Percentiles rank a stretch among this genome's conserved stretches.
Conservation (phyloP, 768 basidiomycete species). For the Tephrocybe rancida region DNA sequence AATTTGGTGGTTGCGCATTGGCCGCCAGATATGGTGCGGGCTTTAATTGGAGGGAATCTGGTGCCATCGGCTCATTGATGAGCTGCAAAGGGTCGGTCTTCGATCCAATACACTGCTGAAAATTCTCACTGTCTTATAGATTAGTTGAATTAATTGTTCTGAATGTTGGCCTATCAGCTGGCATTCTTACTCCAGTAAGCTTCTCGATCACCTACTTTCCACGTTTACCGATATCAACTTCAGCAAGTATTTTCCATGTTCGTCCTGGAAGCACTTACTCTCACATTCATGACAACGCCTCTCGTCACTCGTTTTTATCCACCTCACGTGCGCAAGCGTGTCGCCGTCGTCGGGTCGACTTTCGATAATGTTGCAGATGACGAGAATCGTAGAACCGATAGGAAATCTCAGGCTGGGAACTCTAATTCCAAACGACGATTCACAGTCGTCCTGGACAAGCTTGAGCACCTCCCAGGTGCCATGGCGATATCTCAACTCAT, state of each 20-base stretch:
- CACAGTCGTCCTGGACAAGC: conserved; percentile 85
- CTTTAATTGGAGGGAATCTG: conserved; percentile 79
- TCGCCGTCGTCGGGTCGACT: conserved; percentile 44
- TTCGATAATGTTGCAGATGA: conserved; percentile 48
- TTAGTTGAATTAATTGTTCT: conserved; percentile 94
- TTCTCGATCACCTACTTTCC: not conserved
- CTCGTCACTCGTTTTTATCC: conserved; percentile 71
- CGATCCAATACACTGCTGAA: not conserved
- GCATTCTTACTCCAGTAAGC: conserved; percentile 64
- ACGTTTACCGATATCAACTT: not conserved
- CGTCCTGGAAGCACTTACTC: conserved; percentile 77
- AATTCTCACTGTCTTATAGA: conserved; percentile 32
- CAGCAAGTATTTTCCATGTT: conserved; percentile 92
- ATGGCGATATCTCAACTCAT: conserved; percentile 91
- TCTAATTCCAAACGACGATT: conserved; percentile 45
- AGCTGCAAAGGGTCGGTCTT: conserved; percentile 84
- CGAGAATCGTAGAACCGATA: conserved; percentile 23
- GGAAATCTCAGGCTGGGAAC: conserved; percentile 8
- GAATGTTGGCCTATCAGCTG: conserved; percentile 86
- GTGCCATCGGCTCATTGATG: conserved; percentile 91
- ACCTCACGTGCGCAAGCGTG: conserved; percentile 54
- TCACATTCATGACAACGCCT: conserved; percentile 89
- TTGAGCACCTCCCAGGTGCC: conserved; percentile 87
- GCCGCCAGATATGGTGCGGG: conserved; percentile 69
- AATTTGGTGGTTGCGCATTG: conserved; percentile 83